These are phyloP conservation scores for Nakataea oryzae DNA, from an alignment of 2,329 filamentous ascomycete genomes.

Conservation along the genomic window DNA sequence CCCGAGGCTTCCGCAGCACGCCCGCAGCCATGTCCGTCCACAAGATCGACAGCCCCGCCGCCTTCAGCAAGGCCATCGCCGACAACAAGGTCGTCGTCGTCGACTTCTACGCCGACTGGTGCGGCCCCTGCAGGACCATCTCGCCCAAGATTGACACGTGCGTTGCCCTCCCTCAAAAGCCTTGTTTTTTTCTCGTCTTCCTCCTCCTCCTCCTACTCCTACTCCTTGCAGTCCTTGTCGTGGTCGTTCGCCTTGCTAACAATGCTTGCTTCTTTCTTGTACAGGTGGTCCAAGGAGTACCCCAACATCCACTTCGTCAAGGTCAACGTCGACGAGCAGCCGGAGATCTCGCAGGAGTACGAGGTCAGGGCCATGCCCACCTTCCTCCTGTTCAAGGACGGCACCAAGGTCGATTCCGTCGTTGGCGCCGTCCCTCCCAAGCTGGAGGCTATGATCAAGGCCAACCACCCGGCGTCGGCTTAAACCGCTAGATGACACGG, in stretches of 20 bases:
- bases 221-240: neutral
- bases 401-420: constrained; percentile 60
- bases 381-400: constrained; percentile 75
- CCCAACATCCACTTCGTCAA: constrained; percentile 63
- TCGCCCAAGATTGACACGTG: constrained; percentile 63
- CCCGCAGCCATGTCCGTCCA: constrained; percentile 31
- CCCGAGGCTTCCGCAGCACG: constrained; percentile 22
- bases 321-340: constrained; percentile 78
- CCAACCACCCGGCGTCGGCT: constrained; percentile 8
- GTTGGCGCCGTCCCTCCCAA: constrained; percentile 71
- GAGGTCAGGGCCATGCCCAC: constrained; percentile 87
- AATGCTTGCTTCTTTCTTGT: neutral
- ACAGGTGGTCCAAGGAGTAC: constrained; percentile 44
- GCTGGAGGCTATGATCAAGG: constrained; percentile 38
- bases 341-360: constrained; percentile 66
- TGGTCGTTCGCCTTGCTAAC: neutral
- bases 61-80: constrained; percentile 25
- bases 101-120: constrained; percentile 86
- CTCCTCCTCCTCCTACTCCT: constrained; percentile 5
- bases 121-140: constrained; percentile 89
- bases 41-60: constrained; percentile 18
- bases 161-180: too few relatives aligned
- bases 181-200: constrained; percentile 4
- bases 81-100: constrained; percentile 52
- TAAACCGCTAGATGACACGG: neutral